Conservation (phyloP, 768 basidiomycete species). For the Suillus spraguei region DNA sequence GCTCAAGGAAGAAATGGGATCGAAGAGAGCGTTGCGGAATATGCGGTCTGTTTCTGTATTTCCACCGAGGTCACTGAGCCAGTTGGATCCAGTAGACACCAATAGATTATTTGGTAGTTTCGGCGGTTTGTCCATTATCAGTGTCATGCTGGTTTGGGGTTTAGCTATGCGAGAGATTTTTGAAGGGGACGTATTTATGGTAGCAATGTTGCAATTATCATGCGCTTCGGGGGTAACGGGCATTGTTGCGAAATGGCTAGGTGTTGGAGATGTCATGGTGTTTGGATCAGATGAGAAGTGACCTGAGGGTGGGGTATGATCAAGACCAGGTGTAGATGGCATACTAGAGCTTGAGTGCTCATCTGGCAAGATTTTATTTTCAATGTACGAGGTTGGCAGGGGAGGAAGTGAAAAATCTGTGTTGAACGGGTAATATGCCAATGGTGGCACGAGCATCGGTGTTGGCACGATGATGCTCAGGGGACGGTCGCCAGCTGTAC, state of each 20-base stretch:
- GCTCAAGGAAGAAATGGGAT: slow-evolving; percentile 14
- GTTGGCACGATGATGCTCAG: slow-evolving; percentile 35
- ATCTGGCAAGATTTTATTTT: slow-evolving; percentile 22
- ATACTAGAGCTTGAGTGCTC: slow-evolving; percentile 12
- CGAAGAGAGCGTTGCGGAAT: slow-evolving; percentile 28
- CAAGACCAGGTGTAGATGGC: slow-evolving; percentile 15
- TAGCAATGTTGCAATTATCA: slow-evolving; percentile 14
- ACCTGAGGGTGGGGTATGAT: slow-evolving; percentile 12
- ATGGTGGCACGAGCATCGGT: slow-evolving; percentile 24
- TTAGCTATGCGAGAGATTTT: slow-evolving; percentile 13
- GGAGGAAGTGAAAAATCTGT: slow-evolving; percentile 34
- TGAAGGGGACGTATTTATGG: slow-evolving; percentile 18
- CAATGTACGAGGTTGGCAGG: slow-evolving; percentile 32
- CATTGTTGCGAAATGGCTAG: slow-evolving; percentile 31
- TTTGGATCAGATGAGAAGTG: slow-evolving; percentile 6
- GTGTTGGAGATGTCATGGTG: slow-evolving; percentile 28
- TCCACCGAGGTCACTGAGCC: slow-evolving; percentile 36
- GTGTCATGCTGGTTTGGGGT: slow-evolving; percentile 4
- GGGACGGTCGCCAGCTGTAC: slow-evolving; percentile 6
- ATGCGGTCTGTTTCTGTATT: slow-evolving; percentile 34
- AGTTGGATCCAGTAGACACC: slow-evolving; percentile 26
- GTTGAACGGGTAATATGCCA: slow-evolving; percentile 37
- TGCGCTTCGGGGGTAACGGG: slow-evolving; percentile 24
- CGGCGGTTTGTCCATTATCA: slow-evolving; percentile 12
- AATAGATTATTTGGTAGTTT: slow-evolving; percentile 16